Evolutionary conservation across 345 rosid species (phyloP).

Genomic region (Linum usitatissimum): DNA sequence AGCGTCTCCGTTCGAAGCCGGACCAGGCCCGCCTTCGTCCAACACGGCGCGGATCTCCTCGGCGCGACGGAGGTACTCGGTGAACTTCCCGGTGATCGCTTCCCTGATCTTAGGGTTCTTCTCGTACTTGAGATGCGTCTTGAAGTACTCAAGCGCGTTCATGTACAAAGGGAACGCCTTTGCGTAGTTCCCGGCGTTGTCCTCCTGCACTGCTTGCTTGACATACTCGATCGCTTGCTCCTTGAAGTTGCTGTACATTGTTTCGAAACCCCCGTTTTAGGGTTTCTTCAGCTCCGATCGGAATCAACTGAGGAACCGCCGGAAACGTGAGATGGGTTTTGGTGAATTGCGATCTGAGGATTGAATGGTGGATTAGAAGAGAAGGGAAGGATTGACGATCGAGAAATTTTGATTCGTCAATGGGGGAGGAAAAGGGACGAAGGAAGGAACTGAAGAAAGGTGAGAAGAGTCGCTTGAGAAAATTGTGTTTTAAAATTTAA

Average conservation of each 20-base stretch:
- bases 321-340: neutral
- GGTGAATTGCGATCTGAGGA: neutral
- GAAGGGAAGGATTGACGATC: neutral
- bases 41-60: constrained; percentile 92
- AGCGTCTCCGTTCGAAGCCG: constrained; percentile 60
- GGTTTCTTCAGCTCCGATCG: neutral
- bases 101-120: constrained; percentile 83
- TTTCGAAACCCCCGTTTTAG: neutral
- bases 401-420: neutral
- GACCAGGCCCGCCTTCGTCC: constrained; percentile 74
- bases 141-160: constrained; percentile 95
- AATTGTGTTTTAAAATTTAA: no score
- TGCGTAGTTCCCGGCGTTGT: constrained; percentile 79
- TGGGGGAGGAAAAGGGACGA: neutral
- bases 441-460: neutral
- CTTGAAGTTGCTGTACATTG: constrained; percentile 92
- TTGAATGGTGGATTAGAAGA: neutral
- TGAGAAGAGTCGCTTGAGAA: neutral
- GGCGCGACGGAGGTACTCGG: constrained; percentile 86
- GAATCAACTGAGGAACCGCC: neutral
- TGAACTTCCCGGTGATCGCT: constrained; percentile 70
- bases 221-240: constrained; percentile 94
- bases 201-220: constrained; percentile 81
- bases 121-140: constrained; percentile 91
- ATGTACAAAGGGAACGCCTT: constrained; percentile 81